These are phyloP conservation scores for Periglandula ipomoeae DNA, from an alignment of 2,329 filamentous ascomycete genomes.

Conservation along the genomic window DNA sequence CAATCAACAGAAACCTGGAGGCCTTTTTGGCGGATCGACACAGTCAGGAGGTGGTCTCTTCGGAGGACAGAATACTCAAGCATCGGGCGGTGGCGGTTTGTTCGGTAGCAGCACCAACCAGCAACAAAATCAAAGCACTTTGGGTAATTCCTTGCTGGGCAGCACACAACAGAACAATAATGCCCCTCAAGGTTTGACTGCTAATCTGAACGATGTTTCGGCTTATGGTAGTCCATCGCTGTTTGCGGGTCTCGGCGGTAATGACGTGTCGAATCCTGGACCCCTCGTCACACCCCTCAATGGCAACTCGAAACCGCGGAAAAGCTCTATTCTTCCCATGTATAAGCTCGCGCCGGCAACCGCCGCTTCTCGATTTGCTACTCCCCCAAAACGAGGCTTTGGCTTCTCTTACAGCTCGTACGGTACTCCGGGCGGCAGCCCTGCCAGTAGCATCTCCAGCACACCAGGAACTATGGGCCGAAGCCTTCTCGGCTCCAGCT, in stretches of 20 bases:
- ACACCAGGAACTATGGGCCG: conserved; percentile 59
- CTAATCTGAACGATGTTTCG: conserved; percentile 73
- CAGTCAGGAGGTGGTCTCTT: conserved; percentile 45
- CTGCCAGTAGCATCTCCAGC: conserved; percentile 53
- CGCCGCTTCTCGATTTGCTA: conserved; percentile 69
- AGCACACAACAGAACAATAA: conserved; percentile 37
- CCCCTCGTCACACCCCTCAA: conserved; percentile 86
- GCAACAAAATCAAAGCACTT: conserved; percentile 37
- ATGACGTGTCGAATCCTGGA: conserved; percentile 62
- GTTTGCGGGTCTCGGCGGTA: conserved; percentile 63
- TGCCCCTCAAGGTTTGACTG: conserved; percentile 59
- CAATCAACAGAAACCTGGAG: conserved; percentile 31
- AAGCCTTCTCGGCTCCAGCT: conserved; percentile 56
- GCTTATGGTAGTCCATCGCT: conserved; percentile 86
- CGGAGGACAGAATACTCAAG: conserved; percentile 37
- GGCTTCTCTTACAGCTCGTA: conserved; percentile 93
- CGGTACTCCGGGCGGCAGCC: conserved; percentile 65
- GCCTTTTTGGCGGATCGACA: conserved; percentile 43
- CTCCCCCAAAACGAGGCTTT: conserved; percentile 78
- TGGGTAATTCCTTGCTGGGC: conserved; percentile 51
- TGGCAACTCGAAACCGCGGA: conserved; percentile 64
- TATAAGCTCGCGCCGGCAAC: conserved; percentile 73
- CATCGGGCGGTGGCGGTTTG: conserved; percentile 29
- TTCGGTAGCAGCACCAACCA: conserved; percentile 39
- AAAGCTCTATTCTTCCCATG: conserved; percentile 71